These are phyloP conservation scores for Lachancea kluyveri DNA, from an alignment of 805 yeast species.

Conservation along the genomic window DNA sequence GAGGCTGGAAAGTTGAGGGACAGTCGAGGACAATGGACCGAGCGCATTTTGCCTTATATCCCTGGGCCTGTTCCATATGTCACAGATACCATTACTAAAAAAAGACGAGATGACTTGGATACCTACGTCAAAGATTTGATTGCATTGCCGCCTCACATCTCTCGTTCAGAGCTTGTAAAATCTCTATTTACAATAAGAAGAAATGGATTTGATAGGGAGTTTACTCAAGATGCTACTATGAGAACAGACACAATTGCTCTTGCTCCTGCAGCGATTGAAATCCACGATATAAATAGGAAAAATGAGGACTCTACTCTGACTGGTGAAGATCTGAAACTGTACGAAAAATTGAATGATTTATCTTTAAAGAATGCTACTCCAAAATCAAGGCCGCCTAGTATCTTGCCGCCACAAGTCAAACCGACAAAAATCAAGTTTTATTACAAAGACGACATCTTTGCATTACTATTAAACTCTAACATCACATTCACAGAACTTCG, in stretches of 20 bases:
- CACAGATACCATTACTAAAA: slow-evolving; percentile 62
- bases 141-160: slow-evolving; percentile 68
- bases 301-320: slow-evolving; percentile 30
- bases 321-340: slow-evolving; percentile 27
- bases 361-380: slow-evolving; percentile 20
- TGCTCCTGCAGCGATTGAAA: neutral
- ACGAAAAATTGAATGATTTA: slow-evolving; percentile 22
- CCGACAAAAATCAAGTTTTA: slow-evolving; percentile 61
- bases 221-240: slow-evolving; percentile 12
- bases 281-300: slow-evolving; percentile 1
- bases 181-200: slow-evolving; percentile 55
- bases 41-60: slow-evolving; percentile 82
- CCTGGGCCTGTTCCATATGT: slow-evolving; percentile 95
- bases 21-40: slow-evolving; percentile 50
- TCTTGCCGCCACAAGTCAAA: slow-evolving; percentile 23
- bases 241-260: slow-evolving; percentile 3
- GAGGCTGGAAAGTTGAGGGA: slow-evolving; percentile 73
- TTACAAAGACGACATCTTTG: slow-evolving; percentile 77
- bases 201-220: slow-evolving; percentile 31
- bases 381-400: slow-evolving; percentile 28
- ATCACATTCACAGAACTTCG: slow-evolving; percentile 45
- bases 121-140: slow-evolving; percentile 54
- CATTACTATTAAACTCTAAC: slow-evolving; percentile 47
- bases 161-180: slow-evolving; percentile 61
- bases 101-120: slow-evolving; percentile 49